Percentiles rank a stretch among this genome's conserved stretches.
These are phyloP conservation scores for Megacollybia platyphylla DNA, from an alignment of 1,284 basidiomycete species.

Conservation along the genomic window DNA sequence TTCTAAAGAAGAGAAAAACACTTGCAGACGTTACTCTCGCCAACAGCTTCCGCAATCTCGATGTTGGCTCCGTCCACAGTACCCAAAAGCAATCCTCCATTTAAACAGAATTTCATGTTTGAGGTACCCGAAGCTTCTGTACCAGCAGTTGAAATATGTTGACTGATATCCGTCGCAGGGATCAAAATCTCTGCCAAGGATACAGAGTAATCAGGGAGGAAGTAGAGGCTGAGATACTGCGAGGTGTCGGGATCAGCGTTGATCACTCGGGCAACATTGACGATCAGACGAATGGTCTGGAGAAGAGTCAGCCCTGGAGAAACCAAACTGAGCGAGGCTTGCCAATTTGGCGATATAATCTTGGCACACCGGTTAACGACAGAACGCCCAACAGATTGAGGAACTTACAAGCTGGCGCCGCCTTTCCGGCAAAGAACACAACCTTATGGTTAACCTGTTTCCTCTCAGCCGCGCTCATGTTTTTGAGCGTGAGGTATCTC, in stretches of 20 bases:
- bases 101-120: constrained; percentile 90
- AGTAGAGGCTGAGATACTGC: constrained; percentile 71
- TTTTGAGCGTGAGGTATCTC: constrained; percentile 77
- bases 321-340: constrained; percentile 3
- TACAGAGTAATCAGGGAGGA: constrained; percentile 83
- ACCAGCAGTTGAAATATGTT: constrained; percentile 91
- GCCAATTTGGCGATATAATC: constrained; percentile 75
- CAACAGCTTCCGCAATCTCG: constrained; percentile 82
- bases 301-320: too few species aligned
- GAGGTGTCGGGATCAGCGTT: constrained; percentile 82
- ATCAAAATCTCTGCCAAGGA: constrained; percentile 85
- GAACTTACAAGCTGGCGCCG: constrained; percentile 64
- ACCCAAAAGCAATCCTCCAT: constrained; percentile 76
- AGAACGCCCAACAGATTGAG: neutral
- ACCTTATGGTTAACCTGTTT: constrained; percentile 73
- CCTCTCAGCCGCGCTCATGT: constrained; percentile 62
- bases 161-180: constrained; percentile 82
- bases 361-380: constrained; percentile 13
- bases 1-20: constrained; percentile 10
- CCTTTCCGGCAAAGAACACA: constrained; percentile 86
- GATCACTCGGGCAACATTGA: constrained; percentile 77
- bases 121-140: constrained; percentile 83
- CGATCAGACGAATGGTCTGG: constrained; percentile 83
- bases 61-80: constrained; percentile 89
- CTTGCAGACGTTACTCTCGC: constrained; percentile 47